Evolutionary conservation across 2,329 filamentous ascomycete genomes (phyloP).

Genomic region (Alternaria ethzedia): DNA sequence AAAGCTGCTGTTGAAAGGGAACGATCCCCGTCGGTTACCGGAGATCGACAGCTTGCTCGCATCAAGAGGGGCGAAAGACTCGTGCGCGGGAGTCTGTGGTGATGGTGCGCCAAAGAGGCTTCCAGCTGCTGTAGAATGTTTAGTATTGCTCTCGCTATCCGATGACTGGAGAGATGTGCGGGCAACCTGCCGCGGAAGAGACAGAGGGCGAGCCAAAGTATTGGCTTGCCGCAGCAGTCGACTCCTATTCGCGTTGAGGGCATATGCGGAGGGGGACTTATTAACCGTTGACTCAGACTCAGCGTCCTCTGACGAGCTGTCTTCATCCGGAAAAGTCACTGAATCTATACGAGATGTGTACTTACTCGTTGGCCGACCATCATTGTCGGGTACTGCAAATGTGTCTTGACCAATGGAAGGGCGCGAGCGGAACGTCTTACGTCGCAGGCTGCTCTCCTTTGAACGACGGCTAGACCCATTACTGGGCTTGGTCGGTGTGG

Average conservation of each 20-base stretch:
- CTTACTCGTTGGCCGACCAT: constrained; percentile 47
- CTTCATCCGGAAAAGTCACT: constrained; percentile 37
- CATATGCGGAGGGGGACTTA: constrained; percentile 35
- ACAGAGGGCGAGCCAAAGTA: constrained; percentile 46
- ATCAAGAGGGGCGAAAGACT: constrained; percentile 76
- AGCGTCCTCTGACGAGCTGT: constrained; percentile 38
- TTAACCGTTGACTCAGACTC: constrained; percentile 40
- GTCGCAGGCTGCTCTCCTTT: constrained; percentile 59
- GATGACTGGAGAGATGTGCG: constrained; percentile 12
- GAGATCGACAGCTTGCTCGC: constrained; percentile 85
- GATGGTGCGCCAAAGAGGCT: constrained; percentile 65
- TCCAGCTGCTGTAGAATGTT: constrained; percentile 59
- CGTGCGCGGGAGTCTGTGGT: constrained; percentile 76
- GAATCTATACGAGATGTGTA: constrained; percentile 22
- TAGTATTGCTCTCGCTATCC: constrained; percentile 20
- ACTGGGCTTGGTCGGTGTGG: constrained; percentile 85
- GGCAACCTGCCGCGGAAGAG: constrained; percentile 48
- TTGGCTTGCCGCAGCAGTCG: constrained; percentile 49
- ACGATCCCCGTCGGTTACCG: constrained; percentile 52
- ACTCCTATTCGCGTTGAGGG: constrained; percentile 45
- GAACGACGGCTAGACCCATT: constrained; percentile 54
- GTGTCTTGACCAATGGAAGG: constrained; percentile 56
- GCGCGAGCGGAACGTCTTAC: constrained; percentile 56
- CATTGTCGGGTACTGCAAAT: constrained; percentile 50
- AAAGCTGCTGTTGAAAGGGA: constrained; percentile 47